These are phyloP conservation scores for Cyberlindnera sargentensis DNA, from an alignment of 805 yeast genomes.

Conservation along the genomic window DNA sequence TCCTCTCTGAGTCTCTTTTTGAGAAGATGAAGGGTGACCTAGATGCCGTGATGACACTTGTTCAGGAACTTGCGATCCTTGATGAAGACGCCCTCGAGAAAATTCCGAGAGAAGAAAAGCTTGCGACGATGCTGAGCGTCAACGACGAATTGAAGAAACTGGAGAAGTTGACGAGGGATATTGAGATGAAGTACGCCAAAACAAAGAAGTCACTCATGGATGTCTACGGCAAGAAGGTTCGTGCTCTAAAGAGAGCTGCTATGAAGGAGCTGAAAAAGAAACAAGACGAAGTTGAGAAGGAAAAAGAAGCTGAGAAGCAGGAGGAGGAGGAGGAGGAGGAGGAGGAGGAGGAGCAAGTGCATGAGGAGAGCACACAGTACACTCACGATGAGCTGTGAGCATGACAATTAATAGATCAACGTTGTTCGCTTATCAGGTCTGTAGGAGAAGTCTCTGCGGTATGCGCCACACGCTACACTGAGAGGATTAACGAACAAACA, in stretches of 20 bases:
- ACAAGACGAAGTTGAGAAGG: constrained; percentile 1
- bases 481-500: too few species aligned
- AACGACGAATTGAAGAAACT: constrained; percentile 22
- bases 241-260: constrained; percentile 18
- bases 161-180: constrained; percentile 21
- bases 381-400: constrained; percentile 12
- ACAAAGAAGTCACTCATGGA: constrained; percentile 25
- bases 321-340: neutral
- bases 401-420: too few species aligned
- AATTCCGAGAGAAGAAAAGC: constrained; percentile 25
- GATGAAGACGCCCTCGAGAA: constrained; percentile 12
- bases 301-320: constrained; percentile 2
- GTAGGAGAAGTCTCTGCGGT: too few species aligned
- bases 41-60: constrained; percentile 23
- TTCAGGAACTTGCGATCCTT: constrained; percentile 20
- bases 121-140: constrained; percentile 24
- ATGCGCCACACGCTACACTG: too few species aligned
- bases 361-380: neutral
- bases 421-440: too few species aligned
- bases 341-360: neutral
- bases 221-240: constrained; percentile 7
- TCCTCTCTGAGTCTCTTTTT: constrained; percentile 11
- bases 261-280: constrained; percentile 8
- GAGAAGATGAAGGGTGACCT: constrained; percentile 22
- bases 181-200: constrained; percentile 21